A percentile compares a stretch with the other conserved stretches of the same genome.
Conservation (phyloP, 306 rosid genomes). For the Echinosophora koreensis region DNA sequence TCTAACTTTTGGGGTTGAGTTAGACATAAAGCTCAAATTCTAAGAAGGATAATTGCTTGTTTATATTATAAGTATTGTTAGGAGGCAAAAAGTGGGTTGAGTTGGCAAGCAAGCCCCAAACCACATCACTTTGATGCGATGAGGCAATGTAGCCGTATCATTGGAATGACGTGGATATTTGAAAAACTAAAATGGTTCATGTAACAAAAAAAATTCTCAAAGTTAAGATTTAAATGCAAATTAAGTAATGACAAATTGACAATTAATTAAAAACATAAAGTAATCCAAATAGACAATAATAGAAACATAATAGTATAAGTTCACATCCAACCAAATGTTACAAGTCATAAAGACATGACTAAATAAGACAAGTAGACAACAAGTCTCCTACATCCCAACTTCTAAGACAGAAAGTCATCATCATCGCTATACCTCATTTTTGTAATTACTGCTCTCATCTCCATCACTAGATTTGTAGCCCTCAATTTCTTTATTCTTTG, state of each 20-base stretch:
- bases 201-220: not conserved
- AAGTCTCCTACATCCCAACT: not conserved
- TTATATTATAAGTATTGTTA: constrained; percentile 3
- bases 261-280: not conserved
- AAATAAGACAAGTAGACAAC: not conserved
- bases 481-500: not conserved
- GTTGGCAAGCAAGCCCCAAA: constrained; percentile 20
- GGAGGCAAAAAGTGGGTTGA: constrained; percentile 8
- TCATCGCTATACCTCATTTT: not conserved
- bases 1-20: too few species aligned
- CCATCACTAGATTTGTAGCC: not conserved
- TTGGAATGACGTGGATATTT: not conserved
- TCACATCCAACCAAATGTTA: not conserved
- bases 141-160: not conserved
- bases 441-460: constrained; percentile 4
- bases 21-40: too few species aligned
- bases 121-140: not conserved
- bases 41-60: constrained; percentile 12
- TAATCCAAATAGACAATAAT: not conserved
- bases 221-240: not conserved
- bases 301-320: not conserved
- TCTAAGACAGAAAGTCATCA: not conserved
- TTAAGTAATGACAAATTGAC: not conserved
- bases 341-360: not conserved
- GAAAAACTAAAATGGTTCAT: not conserved